phyloP scores from a whole-genome alignment of 805 yeast species.

The Clavispora santaluciae region DNA sequence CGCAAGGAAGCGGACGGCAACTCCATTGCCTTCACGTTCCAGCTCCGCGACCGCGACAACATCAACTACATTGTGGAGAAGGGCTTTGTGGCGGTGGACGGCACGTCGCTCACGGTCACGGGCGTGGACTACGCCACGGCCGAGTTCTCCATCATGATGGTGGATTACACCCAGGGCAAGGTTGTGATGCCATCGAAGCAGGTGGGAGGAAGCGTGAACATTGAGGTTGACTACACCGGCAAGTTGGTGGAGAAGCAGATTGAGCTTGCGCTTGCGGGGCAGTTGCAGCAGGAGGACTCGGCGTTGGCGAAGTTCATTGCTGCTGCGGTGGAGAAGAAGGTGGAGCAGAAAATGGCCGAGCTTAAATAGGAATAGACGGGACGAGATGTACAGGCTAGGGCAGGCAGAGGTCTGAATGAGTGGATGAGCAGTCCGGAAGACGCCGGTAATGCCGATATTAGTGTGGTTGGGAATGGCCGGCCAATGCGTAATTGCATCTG shows the following conservation, averaged over 20 bases:
- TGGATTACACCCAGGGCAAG: conserved; percentile 80
- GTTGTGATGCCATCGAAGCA: conserved; percentile 68
- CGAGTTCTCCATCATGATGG: conserved; percentile 82
- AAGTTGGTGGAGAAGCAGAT: conserved; percentile 89
- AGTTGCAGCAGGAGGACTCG: conserved; percentile 46
- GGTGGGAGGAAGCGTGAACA: conserved; percentile 66
- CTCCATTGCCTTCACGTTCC: conserved; percentile 71
- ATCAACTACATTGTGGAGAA: conserved; percentile 83
- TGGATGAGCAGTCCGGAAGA: too few species aligned
- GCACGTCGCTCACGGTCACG: conserved; percentile 87
- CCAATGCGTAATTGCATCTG: too few species aligned
- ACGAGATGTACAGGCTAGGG: too few species aligned
- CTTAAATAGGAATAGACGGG: background rate
- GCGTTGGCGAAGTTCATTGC: conserved; percentile 46
- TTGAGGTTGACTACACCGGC: conserved; percentile 94
- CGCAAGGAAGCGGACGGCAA: conserved; percentile 58
- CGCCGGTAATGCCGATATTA: too few species aligned
- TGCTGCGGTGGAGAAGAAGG: conserved; percentile 27
- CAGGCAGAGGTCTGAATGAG: too few species aligned
- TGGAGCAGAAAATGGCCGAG: conserved; percentile 8
- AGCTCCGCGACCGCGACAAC: conserved; percentile 57
- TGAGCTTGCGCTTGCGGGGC: conserved; percentile 48
- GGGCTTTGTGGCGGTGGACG: conserved; percentile 91
- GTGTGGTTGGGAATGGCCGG: too few species aligned
- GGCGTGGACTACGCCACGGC: conserved; percentile 55